Percentiles rank a stretch among this genome's conserved stretches.
Conservation (phyloP, 2,329 filamentous ascomycete species). For the Diaporthe eres region DNA sequence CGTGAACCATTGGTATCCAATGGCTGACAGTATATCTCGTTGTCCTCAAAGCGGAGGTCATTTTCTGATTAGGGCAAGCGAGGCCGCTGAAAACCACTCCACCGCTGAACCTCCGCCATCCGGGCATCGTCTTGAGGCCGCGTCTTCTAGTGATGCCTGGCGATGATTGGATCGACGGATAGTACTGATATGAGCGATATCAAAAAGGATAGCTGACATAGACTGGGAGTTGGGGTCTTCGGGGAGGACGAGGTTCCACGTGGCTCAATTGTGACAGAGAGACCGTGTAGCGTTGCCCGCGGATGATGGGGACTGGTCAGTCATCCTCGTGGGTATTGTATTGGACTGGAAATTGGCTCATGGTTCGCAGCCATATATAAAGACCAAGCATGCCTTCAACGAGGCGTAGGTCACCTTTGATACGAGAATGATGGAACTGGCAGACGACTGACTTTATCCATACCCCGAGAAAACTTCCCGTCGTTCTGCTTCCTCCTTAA, state of each 20-base stretch:
- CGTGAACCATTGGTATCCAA: neutral
- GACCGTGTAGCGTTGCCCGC: neutral
- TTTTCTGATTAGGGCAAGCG: neutral
- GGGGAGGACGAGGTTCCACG: too few species aligned
- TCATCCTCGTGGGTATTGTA: neutral
- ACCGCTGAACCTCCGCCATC: neutral
- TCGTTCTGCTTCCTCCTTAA: neutral
- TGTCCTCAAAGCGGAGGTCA: neutral
- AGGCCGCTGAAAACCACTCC: neutral
- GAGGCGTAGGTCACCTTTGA: rapidly evolving
- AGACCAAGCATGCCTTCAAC: neutral
- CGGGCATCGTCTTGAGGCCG: neutral
- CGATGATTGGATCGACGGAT: too few species aligned
- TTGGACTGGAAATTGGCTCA: neutral
- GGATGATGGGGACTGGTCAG: neutral
- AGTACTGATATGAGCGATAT: neutral
- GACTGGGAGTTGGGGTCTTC: neutral
- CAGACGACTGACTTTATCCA: neutral
- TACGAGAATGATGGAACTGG: neutral
- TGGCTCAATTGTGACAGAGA: too few species aligned
- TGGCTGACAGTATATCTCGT: neutral
- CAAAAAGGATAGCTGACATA: neutral
- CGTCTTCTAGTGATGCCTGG: neutral
- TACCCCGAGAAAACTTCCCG: neutral
- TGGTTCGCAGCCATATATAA: neutral